phyloP scores from a whole-genome alignment of 768 basidiomycete genomes.

The Suillus fuscotomentosus region DNA sequence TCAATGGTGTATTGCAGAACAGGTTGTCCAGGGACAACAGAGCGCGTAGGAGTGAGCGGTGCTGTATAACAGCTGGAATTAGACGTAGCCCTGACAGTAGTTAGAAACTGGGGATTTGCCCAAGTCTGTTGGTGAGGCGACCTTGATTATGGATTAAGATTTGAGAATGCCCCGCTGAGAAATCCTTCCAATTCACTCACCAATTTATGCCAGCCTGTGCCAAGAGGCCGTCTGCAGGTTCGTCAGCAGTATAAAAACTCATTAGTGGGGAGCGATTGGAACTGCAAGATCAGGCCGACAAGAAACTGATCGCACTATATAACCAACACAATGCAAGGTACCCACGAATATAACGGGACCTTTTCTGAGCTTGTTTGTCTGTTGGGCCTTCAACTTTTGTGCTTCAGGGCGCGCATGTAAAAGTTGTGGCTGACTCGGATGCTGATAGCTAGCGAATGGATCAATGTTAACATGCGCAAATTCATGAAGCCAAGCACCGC shows the following conservation, averaged over 20 bases:
- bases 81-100: neutral
- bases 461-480: neutral
- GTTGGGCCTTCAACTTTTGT: neutral
- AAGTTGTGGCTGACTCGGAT: neutral
- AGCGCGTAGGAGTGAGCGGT: constrained; percentile 16
- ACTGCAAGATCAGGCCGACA: neutral
- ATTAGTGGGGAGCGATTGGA: neutral
- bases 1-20: constrained; percentile 18
- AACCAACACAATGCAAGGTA: neutral
- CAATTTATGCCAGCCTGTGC: neutral
- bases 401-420: neutral
- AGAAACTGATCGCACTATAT: neutral
- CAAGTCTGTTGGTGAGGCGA: neutral
- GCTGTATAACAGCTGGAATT: neutral
- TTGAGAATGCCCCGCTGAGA: neutral
- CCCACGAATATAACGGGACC: neutral
- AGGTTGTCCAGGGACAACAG: constrained; percentile 12
- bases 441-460: neutral
- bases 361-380: neutral
- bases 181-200: neutral
- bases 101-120: neutral
- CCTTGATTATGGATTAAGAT: neutral
- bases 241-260: neutral
- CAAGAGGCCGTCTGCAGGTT: neutral
- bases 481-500: neutral